Percentiles rank a stretch among this genome's conserved stretches.
These are phyloP conservation scores for Cyathus striatus DNA, from an alignment of 768 basidiomycete genomes.

Conservation along the genomic window DNA sequence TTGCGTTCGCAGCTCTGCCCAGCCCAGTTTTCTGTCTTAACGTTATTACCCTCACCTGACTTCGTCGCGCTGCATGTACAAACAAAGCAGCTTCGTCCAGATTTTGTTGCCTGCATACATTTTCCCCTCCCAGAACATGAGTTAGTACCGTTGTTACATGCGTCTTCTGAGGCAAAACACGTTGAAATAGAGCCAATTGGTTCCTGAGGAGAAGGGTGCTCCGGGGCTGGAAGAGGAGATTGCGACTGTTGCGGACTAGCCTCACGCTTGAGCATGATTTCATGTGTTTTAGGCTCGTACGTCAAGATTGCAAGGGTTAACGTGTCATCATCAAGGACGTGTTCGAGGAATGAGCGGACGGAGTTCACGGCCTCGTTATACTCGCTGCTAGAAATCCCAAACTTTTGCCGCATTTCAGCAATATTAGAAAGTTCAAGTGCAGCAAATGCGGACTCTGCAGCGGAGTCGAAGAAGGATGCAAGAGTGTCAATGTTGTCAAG, in stretches of 20 bases:
- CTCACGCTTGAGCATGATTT: slow-evolving; percentile 28
- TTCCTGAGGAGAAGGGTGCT: slow-evolving; percentile 36
- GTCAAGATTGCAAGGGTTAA: slow-evolving; percentile 52
- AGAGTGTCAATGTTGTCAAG: slow-evolving; percentile 30
- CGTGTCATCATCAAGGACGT: slow-evolving; percentile 27
- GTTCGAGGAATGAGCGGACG: slow-evolving; percentile 44
- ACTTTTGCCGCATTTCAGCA: slow-evolving; percentile 35
- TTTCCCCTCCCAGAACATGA: slow-evolving; percentile 67
- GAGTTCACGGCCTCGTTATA: slow-evolving; percentile 41
- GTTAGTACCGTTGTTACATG: slow-evolving; percentile 59
- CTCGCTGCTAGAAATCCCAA: slow-evolving; percentile 50
- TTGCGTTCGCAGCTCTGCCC: slow-evolving; percentile 73
- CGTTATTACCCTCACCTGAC: slow-evolving; percentile 46
- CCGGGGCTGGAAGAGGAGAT: slow-evolving; percentile 41
- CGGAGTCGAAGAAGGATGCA: slow-evolving; percentile 48
- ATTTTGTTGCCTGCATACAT: slow-evolving; percentile 57
- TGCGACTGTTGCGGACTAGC: slow-evolving; percentile 31
- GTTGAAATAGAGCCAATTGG: slow-evolving; percentile 57
- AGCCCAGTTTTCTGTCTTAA: slow-evolving; percentile 63
- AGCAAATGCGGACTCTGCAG: slow-evolving; percentile 50
- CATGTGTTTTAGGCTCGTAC: slow-evolving; percentile 25
- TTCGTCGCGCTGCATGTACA: slow-evolving; percentile 45
- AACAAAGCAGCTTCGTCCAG: slow-evolving; percentile 51
- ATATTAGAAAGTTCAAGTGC: slow-evolving; percentile 57
- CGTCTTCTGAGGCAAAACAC: slow-evolving; percentile 51